phyloP scores from a whole-genome alignment of 352 stramenopile genomes.

The Saprolegnia diclina region DNA sequence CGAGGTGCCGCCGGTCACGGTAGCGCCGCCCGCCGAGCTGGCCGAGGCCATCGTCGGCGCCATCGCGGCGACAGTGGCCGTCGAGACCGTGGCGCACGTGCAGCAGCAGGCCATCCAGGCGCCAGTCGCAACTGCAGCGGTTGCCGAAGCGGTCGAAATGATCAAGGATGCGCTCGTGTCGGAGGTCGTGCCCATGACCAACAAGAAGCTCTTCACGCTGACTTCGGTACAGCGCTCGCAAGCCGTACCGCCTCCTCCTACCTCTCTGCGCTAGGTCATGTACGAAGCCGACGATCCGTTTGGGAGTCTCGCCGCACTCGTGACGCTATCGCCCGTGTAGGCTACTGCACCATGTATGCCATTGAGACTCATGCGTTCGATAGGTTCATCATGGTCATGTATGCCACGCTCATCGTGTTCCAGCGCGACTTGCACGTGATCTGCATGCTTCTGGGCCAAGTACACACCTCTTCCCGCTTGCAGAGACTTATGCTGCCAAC shows the following conservation, averaged over 20 bases:
- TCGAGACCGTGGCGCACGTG: background rate
- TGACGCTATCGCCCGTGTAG: slow-evolving; percentile 69
- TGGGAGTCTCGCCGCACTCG: slow-evolving; percentile 58
- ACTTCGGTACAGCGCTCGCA: background rate
- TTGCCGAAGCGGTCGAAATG: background rate
- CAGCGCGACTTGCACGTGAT: slow-evolving; percentile 76
- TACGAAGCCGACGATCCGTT: slow-evolving; percentile 70
- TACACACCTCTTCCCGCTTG: slow-evolving; percentile 24
- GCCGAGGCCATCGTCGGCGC: background rate
- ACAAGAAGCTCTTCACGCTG: slow-evolving; percentile 22
- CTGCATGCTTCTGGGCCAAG: slow-evolving; percentile 62
- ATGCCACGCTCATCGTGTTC: slow-evolving; percentile 65
- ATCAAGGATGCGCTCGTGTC: background rate
- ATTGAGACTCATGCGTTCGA: background rate
- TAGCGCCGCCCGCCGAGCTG: background rate
- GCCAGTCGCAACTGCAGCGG: background rate
- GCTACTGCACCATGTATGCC: slow-evolving; percentile 11
- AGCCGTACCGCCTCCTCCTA: background rate
- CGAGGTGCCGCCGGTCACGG: background rate
- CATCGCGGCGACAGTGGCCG: background rate
- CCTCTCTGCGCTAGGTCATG: slow-evolving; percentile 44
- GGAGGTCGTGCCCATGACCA: background rate
- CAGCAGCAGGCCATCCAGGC: background rate
- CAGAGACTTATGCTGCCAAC: background rate
- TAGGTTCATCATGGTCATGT: slow-evolving; percentile 84